phyloP scores from a whole-genome alignment of 306 rosid species.

The Prunus fruticosa region DNA sequence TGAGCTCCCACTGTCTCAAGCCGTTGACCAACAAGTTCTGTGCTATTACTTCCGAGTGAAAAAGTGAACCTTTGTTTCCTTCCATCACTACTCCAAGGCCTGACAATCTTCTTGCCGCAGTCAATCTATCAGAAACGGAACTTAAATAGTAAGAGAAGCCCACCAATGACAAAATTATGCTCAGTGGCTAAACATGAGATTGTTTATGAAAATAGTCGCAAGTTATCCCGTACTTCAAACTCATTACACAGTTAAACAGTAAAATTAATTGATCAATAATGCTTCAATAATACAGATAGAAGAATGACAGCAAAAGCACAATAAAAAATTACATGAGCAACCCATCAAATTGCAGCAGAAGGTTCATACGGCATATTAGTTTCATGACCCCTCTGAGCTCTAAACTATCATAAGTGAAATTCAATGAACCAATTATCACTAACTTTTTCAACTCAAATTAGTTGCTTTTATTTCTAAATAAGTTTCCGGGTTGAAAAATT shows the following conservation, averaged over 20 bases:
- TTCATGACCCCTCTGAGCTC: no score
- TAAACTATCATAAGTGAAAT: no score
- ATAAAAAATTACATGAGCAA: not conserved
- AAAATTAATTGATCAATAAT: not conserved
- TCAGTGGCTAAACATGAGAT: not conserved
- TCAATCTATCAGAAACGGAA: constrained; percentile 39
- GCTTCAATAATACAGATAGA: not conserved
- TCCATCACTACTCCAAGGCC: constrained; percentile 31
- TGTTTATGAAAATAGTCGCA: no score
- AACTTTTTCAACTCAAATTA: not conserved
- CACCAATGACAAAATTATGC: not conserved
- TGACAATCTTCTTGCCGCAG: constrained; percentile 40
- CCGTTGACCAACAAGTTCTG: constrained; percentile 36
- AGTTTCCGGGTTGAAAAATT: not conserved
- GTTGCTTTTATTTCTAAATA: not conserved
- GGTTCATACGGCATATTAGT: no score
- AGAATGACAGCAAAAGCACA: not conserved
- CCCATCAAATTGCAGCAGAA: not conserved
- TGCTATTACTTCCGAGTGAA: constrained; percentile 36
- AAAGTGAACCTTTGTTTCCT: constrained; percentile 31
- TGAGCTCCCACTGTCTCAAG: constrained; percentile 24
- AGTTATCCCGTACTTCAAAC: no score
- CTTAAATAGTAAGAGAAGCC: constrained; percentile 13
- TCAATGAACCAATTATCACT: not conserved
- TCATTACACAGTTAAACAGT: no score